Evolutionary conservation across 139 green algal species (phyloP).

Genomic region (Closterium sp.): DNA sequence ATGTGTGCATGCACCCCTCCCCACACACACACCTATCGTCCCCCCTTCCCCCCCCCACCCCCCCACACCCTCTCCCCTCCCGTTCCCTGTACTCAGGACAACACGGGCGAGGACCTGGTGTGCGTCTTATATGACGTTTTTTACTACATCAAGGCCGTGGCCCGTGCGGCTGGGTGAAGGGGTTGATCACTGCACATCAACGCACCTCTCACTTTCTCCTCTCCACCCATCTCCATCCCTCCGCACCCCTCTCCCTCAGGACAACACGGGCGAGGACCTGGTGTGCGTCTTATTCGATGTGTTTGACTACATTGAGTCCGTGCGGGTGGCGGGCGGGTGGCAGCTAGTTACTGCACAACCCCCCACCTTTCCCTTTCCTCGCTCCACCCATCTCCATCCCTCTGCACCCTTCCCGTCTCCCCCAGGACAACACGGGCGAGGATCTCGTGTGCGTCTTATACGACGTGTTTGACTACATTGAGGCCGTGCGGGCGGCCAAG

Average conservation of each 20-base stretch:
- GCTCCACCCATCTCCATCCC: no score
- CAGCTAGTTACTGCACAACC: no score
- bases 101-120: constrained; percentile 83
- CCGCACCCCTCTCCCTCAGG: constrained; percentile 53
- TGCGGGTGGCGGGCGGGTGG: constrained; percentile 56
- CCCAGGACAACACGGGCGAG: constrained; percentile 73
- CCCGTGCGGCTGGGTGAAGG: constrained; percentile 33
- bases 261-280: constrained; percentile 89
- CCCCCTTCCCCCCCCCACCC: not conserved
- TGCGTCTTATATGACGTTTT: constrained; percentile 90
- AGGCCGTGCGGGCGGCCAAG: constrained; percentile 55
- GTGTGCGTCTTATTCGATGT: constrained; percentile 85
- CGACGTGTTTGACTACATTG: constrained; percentile 93
- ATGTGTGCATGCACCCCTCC: not conserved
- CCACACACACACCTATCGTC: not conserved
- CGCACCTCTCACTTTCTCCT: no score
- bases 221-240: no score
- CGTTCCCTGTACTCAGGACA: constrained; percentile 65
- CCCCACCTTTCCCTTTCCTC: no score
- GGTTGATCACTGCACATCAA: no score
- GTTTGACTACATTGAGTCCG: constrained; percentile 85
- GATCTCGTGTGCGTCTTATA: constrained; percentile 91
- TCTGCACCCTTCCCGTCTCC: not conserved
- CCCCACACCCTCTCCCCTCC: no score
- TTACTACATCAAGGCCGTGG: constrained; percentile 76